Evolutionary conservation across 2,329 filamentous ascomycete species (phyloP).

Genomic region (Penicillium sp.): DNA sequence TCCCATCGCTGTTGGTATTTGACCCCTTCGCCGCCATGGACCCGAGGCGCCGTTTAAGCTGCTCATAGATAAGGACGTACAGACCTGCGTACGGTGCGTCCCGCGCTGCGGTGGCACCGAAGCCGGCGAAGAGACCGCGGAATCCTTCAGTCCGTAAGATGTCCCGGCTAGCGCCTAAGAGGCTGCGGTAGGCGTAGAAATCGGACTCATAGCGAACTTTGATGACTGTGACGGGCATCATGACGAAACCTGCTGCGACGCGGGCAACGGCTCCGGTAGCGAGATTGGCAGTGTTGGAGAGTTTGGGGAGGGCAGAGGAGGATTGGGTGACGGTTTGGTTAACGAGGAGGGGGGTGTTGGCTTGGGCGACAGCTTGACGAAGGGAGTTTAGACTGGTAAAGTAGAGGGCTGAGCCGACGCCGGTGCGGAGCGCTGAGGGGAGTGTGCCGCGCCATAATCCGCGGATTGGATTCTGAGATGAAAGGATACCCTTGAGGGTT

Average conservation of each 20-base stretch:
- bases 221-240: conserved; percentile 95
- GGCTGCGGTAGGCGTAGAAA: conserved; percentile 78
- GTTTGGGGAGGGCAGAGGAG: conserved; percentile 75
- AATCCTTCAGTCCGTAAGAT: conserved; percentile 73
- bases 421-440: conserved; percentile 89
- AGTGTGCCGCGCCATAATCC: conserved; percentile 90
- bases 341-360: conserved; percentile 42
- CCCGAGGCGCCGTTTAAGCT: conserved; percentile 39
- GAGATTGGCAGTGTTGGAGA: conserved; percentile 83
- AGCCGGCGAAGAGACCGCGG: conserved; percentile 87
- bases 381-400: conserved; percentile 85
- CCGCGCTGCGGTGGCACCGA: conserved; percentile 87
- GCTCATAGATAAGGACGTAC: conserved; percentile 92
- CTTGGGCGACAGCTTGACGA: conserved; percentile 63
- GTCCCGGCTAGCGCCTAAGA: conserved; percentile 70
- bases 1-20: conserved; percentile 15
- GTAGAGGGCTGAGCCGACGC: conserved; percentile 90
- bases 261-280: conserved; percentile 80
- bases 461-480: conserved; percentile 65
- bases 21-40: conserved; percentile 18
- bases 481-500: conserved; percentile 70
- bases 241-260: conserved; percentile 80
- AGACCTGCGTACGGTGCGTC: conserved; percentile 97
- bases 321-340: conserved; percentile 31
- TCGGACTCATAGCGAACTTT: conserved; percentile 95